A percentile compares a stretch with the other conserved stretches of the same genome.
phyloP scores from a whole-genome alignment of 352 stramenopile genomes.

The Phytophthora sp. region DNA sequence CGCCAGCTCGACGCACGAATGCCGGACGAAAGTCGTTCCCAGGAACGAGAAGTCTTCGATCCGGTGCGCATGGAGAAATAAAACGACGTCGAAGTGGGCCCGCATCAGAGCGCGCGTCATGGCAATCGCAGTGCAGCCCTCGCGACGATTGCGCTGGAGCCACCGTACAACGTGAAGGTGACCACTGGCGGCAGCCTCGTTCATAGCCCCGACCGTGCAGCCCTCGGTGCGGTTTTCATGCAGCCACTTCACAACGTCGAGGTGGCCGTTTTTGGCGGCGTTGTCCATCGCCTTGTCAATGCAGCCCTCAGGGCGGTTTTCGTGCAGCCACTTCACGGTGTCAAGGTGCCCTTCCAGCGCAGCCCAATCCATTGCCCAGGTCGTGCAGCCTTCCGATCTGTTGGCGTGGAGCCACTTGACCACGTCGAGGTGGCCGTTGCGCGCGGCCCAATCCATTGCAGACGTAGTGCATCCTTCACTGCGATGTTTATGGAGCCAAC shows the following conservation, averaged over 20 bases:
- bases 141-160: constrained; percentile 18
- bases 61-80: constrained; percentile 22
- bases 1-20: constrained; percentile 20
- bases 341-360: constrained; percentile 20
- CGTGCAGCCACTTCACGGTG: constrained; percentile 22
- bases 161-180: constrained; percentile 20
- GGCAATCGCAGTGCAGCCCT: constrained; percentile 8
- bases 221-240: constrained; percentile 16
- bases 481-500: constrained; percentile 33
- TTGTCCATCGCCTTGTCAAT: constrained; percentile 35
- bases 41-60: constrained; percentile 27
- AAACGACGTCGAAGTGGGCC: constrained; percentile 22
- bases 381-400: constrained; percentile 16
- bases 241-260: constrained; percentile 29
- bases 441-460: constrained; percentile 21
- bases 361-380: constrained; percentile 24
- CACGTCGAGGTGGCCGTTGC: constrained; percentile 14
- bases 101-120: constrained; percentile 11
- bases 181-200: constrained; percentile 14
- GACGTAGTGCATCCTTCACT: constrained; percentile 28
- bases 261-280: constrained; percentile 26
- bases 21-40: constrained; percentile 13
- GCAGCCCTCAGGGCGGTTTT: constrained; percentile 29
- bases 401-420: constrained; percentile 17
- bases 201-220: constrained; percentile 21